phyloP scores from a whole-genome alignment of 768 basidiomycete species.

The Boletus eberwhitei region DNA sequence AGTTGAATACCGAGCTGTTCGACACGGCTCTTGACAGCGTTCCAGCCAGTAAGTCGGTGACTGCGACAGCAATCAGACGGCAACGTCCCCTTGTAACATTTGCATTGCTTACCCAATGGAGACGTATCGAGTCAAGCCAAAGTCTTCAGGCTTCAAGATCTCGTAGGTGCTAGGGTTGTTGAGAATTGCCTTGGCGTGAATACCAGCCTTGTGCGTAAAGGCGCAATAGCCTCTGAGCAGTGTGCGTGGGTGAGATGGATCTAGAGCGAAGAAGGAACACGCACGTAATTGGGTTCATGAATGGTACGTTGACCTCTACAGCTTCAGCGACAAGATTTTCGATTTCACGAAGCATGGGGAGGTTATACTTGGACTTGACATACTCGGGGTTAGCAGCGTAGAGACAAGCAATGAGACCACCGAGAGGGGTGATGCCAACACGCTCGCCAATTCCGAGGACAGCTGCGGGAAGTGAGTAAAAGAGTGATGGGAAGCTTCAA shows the following conservation, averaged over 20 bases:
- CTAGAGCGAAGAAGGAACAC: not conserved
- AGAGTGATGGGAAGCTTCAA: not conserved
- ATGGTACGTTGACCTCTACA: conserved; percentile 96
- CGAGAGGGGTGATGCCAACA: conserved; percentile 97
- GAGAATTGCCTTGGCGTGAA: conserved; percentile 99
- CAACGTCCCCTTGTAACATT: not conserved
- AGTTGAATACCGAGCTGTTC: conserved; percentile 92
- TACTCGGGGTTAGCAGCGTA: conserved; percentile 98
- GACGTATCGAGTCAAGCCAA: conserved; percentile 95
- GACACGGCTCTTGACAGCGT: conserved; percentile 98
- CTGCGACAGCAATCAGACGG: conserved; percentile 35
- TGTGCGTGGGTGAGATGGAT: not conserved
- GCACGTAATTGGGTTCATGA: conserved; percentile 94
- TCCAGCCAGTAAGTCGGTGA: conserved; percentile 97
- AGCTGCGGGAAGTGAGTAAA: conserved; percentile 41
- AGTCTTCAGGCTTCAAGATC: conserved; percentile 98
- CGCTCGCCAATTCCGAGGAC: conserved; percentile 98
- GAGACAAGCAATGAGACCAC: conserved; percentile 94
- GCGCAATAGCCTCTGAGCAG: conserved; percentile 88
- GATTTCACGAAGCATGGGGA: conserved; percentile 94
- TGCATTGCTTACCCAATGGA: conserved; percentile 72
- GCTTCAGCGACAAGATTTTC: conserved; percentile 99
- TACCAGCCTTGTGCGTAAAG: conserved; percentile 99
- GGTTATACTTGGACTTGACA: conserved; percentile 99
- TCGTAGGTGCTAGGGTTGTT: conserved; percentile 99